A percentile compares a stretch with the other conserved stretches of the same genome.
These are phyloP conservation scores for Colletotrichum siamense DNA, from an alignment of 2,329 filamentous ascomycete genomes.

Conservation along the genomic window DNA sequence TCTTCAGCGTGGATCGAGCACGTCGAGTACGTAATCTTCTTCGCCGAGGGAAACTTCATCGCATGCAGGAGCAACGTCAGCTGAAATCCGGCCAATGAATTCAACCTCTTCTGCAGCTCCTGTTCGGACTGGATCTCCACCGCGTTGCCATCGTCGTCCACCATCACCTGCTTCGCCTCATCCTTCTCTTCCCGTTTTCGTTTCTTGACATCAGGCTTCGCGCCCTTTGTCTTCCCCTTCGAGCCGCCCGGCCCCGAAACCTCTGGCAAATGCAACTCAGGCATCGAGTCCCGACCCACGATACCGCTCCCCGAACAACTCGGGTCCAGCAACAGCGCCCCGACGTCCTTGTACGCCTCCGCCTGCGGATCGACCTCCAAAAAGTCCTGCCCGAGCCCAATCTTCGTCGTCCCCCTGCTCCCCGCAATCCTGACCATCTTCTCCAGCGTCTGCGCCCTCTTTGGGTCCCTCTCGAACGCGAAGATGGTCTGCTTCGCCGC, in stretches of 20 bases:
- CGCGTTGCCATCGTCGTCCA: conserved; percentile 63
- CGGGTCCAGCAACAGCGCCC: conserved; percentile 84
- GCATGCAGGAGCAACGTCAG: conserved; percentile 83
- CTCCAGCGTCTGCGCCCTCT: conserved; percentile 75
- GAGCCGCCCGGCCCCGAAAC: conserved; percentile 35
- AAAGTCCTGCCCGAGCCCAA: conserved; percentile 83
- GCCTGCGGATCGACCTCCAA: conserved; percentile 73
- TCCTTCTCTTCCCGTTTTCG: conserved; percentile 47
- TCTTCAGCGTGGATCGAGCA: conserved; percentile 89
- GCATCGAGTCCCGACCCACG: conserved; percentile 82
- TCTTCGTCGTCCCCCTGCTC: conserved; percentile 67
- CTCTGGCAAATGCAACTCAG: conserved; percentile 66
- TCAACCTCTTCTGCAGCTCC: conserved; percentile 68
- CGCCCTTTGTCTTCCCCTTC: conserved; percentile 35
- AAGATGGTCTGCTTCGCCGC: conserved; percentile 59
- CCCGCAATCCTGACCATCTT: conserved; percentile 86
- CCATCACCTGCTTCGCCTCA: conserved; percentile 40
- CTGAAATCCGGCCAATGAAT: conserved; percentile 82
- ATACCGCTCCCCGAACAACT: conserved; percentile 97
- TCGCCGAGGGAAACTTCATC: conserved; percentile 78
- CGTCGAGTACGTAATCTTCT: conserved; percentile 87
- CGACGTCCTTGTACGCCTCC: conserved; percentile 70
- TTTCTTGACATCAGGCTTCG: conserved; percentile 41
- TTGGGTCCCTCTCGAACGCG: conserved; percentile 79
- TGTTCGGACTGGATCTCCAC: conserved; percentile 57